Base-by-base conservation (phyloP, 2,329 filamentous ascomycete species). In the Xylaria multiplex region DNA sequence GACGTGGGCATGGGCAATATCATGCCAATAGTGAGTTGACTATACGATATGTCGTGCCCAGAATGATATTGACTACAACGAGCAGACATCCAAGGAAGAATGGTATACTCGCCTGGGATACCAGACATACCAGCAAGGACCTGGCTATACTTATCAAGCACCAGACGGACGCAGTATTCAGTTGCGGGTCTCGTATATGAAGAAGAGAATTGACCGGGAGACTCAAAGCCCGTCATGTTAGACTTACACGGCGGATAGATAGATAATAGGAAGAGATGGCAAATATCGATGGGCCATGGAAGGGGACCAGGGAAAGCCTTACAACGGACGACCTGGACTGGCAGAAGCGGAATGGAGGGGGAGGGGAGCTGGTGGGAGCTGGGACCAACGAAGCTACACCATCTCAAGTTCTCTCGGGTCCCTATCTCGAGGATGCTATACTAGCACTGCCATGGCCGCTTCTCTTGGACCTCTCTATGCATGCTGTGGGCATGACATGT, bases 91-190 rank as follows among this genome's bases (percentile, higher is more conserved):
- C 27, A 74, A 69, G 50, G 70, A 76, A 65, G 69, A 73, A 43
- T 76, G 75, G 74, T 75, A 77, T 65, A 59, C 48, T 35, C 66
- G 70, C 2, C 71, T 67, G 37, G 72, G 74, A 42, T 76, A 76
- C 60, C 56, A 74, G 46, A 64, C 67, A 9, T 75, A 75, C 42
- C 66, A 68, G 46, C 59, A 64, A 45, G 68, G 67, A 9, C 50
- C 58, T 40, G 72, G 66, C 16, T 74, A 69, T 65, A 66, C 49
- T 35, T 70, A 66, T 45, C 56, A 56, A 24, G 42, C 57, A 24
- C 53, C 66, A 49, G 63, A 70, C 8, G 70, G 68, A 37, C 19
- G 49, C 30, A 65, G 6, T 19, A 55, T 71, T n/a, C 61, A 70
- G 14, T 65, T 75, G 49, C 59, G 45, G 30, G 45, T 73, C 24